phyloP scores from a whole-genome alignment of 228 moss, liverwort and hornwort species.

The Sphagnum fallax region DNA sequence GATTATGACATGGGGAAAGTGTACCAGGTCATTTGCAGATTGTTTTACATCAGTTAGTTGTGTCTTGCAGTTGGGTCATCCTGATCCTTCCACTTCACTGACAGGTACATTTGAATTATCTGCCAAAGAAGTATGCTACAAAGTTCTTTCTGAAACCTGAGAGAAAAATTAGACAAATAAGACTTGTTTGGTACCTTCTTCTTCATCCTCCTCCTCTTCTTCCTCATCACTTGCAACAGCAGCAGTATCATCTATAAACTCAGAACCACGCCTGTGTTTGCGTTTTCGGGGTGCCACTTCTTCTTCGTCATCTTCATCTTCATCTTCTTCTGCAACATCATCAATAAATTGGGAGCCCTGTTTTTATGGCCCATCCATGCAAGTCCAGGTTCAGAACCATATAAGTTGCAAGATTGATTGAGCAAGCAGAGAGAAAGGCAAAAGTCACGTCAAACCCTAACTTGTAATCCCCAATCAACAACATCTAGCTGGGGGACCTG shows the following conservation, averaged over 20 bases:
- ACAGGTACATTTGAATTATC: too few relatives aligned
- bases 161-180: not conserved
- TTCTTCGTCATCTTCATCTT: conserved; percentile 92
- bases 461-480: conserved; percentile 68
- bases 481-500: conserved; percentile 36
- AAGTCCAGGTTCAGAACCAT: too few relatives aligned
- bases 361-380: not conserved
- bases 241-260: conserved; percentile 91
- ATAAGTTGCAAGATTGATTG: too few relatives aligned
- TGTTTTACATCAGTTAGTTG: too few relatives aligned
- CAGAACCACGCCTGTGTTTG: conserved; percentile 67
- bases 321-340: conserved; percentile 86
- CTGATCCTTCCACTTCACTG: too few relatives aligned
- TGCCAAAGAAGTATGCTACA: not conserved
- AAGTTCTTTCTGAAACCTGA: not conserved
- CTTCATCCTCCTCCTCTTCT: conserved; percentile 92
- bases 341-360: conserved; percentile 86
- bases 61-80: too few relatives aligned
- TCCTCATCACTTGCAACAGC: conserved; percentile 99
- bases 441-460: too few relatives aligned
- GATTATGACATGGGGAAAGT: too few relatives aligned
- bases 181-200: conserved; percentile 69
- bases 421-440: too few relatives aligned
- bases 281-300: conserved; percentile 77
- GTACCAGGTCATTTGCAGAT: too few relatives aligned